Evolutionary conservation across 2,329 filamentous ascomycete species (phyloP), one percentile per base, ranked within the genome.

Genomic region (Pseudogymnoascus sp.): DNA sequence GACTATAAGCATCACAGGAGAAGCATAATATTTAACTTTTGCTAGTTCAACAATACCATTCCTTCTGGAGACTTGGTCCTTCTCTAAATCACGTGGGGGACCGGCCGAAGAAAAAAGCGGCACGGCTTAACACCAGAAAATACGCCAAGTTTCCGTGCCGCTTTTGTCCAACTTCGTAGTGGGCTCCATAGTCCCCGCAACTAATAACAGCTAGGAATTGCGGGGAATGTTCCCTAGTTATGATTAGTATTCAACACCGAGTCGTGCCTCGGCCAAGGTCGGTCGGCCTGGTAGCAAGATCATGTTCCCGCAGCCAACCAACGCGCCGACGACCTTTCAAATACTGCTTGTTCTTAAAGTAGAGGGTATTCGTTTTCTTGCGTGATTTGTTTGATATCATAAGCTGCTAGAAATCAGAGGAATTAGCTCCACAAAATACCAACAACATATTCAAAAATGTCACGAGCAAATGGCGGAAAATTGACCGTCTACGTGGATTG

Each of bases 401-500:
- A 56, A 33, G 28, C 28, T 12, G n/a, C 19, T 19, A 33, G 19
- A 31, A 50, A 56, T 31, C 46, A 33, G 50, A 56, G 16, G n/a
- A 33, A 22, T 3, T 12, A 10, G 35, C 16, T 8, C 6, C 10
- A 56, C 50, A 19, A 56, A 14, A 33, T 56, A 19, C 16, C 50
- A 33, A 12, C 50, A 6, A 56, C 46, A 33, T 7, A 33, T 12
- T 33, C 28, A 19, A 28, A 56, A 33, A 56, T 56, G 50, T 56
- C 50, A 35, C 28, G 16, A 56, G 50, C 28, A 33, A 56, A 56
- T 33, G 50, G 50, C 6, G 50, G 28, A 56, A 60, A 40, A 35
- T 31, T 66, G 8, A 59, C 60, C 19, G 65, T 68, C 37, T 68
- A 68, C 37, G 38, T 68, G 0, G 66, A 68, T 59, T 68, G 66